Percentiles rank a stretch among this genome's conserved stretches.
Conservation (phyloP, 1,284 basidiomycete genomes). For the Moniliophthora roreri region DNA sequence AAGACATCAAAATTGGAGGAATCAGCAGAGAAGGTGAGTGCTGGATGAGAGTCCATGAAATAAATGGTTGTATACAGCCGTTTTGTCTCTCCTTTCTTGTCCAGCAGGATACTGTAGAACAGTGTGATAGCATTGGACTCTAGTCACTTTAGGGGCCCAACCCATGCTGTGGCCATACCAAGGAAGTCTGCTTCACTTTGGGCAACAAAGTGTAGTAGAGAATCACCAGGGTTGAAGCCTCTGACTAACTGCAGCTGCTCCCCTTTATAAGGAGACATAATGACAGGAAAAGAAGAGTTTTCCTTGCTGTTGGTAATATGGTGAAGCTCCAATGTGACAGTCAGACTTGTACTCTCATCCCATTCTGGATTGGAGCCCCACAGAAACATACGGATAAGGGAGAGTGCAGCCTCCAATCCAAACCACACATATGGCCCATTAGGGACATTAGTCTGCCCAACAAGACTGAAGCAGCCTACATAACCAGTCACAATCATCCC, state of each 20-base stretch:
- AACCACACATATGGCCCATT: not conserved
- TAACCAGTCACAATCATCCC: not conserved
- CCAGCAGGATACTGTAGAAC: not conserved
- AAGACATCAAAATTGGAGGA: too few species aligned
- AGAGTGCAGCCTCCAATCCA: not conserved
- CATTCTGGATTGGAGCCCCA: not conserved
- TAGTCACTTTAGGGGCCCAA: not conserved
- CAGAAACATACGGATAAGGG: not conserved
- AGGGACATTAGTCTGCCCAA: not conserved
- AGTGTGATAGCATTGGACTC: not conserved
- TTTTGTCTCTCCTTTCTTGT: too few species aligned
- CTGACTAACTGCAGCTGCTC: not conserved
- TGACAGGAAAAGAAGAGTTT: not conserved
- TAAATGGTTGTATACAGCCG: too few species aligned
- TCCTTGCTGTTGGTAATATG: not conserved
- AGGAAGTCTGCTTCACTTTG: not conserved
- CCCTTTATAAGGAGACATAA: not conserved
- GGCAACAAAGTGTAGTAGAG: not conserved
- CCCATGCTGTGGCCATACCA: not conserved
- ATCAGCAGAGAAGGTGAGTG: too few species aligned
- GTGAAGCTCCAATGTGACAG: not conserved
- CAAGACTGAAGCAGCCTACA: not conserved
- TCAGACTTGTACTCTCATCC: not conserved
- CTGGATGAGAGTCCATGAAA: too few species aligned
- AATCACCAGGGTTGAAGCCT: not conserved